These are phyloP conservation scores for Omphalotus guepiniiformis DNA, from an alignment of 768 basidiomycete genomes.

Conservation along the genomic window DNA sequence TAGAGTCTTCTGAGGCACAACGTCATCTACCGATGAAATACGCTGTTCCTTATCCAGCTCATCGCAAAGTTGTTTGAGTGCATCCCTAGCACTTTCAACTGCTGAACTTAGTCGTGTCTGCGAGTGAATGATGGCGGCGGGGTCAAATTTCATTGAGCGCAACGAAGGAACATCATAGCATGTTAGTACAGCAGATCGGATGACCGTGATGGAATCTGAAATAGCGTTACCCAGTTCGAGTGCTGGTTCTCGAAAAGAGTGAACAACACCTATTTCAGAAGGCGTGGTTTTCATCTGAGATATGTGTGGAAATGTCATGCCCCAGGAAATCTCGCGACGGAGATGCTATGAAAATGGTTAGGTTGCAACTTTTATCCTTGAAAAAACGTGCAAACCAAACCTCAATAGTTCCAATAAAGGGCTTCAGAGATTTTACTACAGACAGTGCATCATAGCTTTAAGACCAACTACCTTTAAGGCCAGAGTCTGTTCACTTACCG, in stretches of 20 bases:
- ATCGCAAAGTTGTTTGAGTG: slow-evolving; percentile 29
- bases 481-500: slow-evolving; percentile 23
- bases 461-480: not conserved
- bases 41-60: slow-evolving; percentile 22
- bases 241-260: slow-evolving; percentile 22
- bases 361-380: not conserved
- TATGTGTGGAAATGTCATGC: slow-evolving; percentile 25
- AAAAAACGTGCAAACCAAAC: slow-evolving; percentile 8
- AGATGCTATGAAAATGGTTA: slow-evolving; percentile 25
- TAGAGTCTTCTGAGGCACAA: slow-evolving; percentile 24
- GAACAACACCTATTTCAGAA: slow-evolving; percentile 11
- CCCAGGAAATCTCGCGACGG: slow-evolving; percentile 42
- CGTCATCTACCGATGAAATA: slow-evolving; percentile 12
- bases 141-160: slow-evolving; percentile 10
- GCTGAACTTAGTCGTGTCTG: slow-evolving; percentile 18
- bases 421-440: slow-evolving; percentile 37
- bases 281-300: slow-evolving; percentile 3
- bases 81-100: slow-evolving; percentile 23
- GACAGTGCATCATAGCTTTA: slow-evolving; percentile 8
- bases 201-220: slow-evolving; percentile 28
- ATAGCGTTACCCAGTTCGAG: slow-evolving; percentile 31
- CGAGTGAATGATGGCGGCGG: slow-evolving; percentile 12
- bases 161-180: slow-evolving; percentile 20
- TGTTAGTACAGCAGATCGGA: slow-evolving; percentile 28
- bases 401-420: slow-evolving; percentile 39